Conservation (phyloP, 305 asterid species). For the Ilex paraguariensis region DNA sequence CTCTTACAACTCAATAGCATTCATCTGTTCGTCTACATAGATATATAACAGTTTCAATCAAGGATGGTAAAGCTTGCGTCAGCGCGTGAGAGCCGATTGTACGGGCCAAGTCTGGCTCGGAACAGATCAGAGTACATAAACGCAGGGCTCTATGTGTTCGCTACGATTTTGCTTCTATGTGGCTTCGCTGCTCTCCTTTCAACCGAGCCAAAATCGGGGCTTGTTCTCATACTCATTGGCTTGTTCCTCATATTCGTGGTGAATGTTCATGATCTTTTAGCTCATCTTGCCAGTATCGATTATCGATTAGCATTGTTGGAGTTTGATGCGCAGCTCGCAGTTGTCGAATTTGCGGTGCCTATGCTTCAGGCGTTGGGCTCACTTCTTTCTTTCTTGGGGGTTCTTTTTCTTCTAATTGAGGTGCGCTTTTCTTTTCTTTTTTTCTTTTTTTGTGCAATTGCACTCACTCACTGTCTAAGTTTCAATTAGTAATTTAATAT, state of each 20-base stretch:
- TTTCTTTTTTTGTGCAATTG: neutral
- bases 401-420: constrained; percentile 68
- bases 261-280: constrained; percentile 77
- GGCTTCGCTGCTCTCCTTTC: constrained; percentile 71
- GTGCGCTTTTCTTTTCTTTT: constrained; percentile 14
- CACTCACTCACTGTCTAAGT: no score
- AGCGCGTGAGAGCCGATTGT: constrained; percentile 70
- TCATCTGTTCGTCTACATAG: neutral
- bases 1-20: neutral
- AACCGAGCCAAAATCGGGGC: constrained; percentile 58
- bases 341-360: constrained; percentile 79
- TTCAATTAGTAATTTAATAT: no score
- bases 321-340: constrained; percentile 58
- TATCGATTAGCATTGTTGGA: constrained; percentile 47
- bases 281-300: constrained; percentile 77
- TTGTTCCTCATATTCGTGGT: constrained; percentile 33
- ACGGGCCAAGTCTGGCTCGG: constrained; percentile 65
- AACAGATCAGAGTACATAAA: constrained; percentile 75
- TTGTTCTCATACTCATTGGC: constrained; percentile 53
- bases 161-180: constrained; percentile 51
- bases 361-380: constrained; percentile 50
- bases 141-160: constrained; percentile 76
- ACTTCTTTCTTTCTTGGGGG: constrained; percentile 45
- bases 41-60: constrained; percentile 4
- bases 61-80: constrained; percentile 82